Conservation (phyloP, 2,329 filamentous ascomycete genomes). For the Claviceps spartinae region DNA sequence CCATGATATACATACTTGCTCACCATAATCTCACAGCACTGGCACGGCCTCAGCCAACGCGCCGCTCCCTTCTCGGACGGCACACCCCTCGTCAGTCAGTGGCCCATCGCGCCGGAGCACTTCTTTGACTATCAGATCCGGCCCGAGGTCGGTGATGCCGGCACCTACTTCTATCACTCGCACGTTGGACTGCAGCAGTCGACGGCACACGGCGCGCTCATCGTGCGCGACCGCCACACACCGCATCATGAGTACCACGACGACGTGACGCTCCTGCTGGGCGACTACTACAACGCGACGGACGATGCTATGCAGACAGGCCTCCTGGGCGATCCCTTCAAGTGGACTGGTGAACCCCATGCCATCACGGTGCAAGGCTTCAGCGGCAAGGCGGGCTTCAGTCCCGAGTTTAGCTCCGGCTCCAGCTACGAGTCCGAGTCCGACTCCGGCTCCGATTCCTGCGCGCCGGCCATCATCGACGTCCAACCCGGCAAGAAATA, state of each 20-base stretch:
- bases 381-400: constrained; percentile 1
- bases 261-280: constrained; percentile 1
- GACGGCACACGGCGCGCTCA: constrained; percentile 1
- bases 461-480: background rate
- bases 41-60: constrained; percentile 49
- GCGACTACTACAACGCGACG: constrained; percentile 2
- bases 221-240: background rate
- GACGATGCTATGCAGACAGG: background rate
- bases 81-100: constrained; percentile 45
- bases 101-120: constrained; percentile 46
- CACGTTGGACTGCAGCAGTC: constrained; percentile 47
- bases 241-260: background rate
- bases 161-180: constrained; percentile 57
- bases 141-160: constrained; percentile 36
- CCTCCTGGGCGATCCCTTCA: background rate
- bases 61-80: constrained; percentile 52
- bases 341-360: constrained; percentile 3
- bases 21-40: constrained; percentile 33
- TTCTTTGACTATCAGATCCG: constrained; percentile 57
- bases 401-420: background rate
- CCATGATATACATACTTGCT: background rate
- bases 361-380: constrained; percentile 1
- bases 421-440: background rate
- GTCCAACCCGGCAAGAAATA: constrained; percentile 43
- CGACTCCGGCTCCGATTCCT: background rate